Conservation (phyloP, 2,329 filamentous ascomycete genomes). For the Ilyonectria destructans region DNA sequence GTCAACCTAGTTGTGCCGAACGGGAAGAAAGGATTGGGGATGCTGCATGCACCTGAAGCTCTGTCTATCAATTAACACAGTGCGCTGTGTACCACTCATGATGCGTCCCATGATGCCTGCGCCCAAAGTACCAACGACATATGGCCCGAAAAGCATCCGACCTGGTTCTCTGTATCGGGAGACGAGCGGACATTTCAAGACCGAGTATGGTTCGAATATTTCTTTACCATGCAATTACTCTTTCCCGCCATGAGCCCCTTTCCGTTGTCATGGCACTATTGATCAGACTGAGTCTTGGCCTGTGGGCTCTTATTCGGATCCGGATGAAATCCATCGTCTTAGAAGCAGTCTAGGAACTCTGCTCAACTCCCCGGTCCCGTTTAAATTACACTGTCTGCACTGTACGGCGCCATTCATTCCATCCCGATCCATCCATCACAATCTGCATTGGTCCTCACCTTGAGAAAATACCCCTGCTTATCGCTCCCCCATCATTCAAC, state of each 20-base stretch:
- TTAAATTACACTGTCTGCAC: conserved; percentile 5
- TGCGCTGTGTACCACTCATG: conserved; percentile 1
- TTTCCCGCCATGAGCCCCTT: conserved; percentile 16
- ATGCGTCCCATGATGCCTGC: background rate
- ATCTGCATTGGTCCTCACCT: conserved; percentile 15
- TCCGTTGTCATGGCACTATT: conserved; percentile 20
- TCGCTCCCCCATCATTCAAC: conserved; percentile 33
- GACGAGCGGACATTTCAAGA: background rate
- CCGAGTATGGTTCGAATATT: background rate
- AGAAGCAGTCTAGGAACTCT: conserved; percentile 10
- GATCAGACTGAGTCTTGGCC: conserved; percentile 3
- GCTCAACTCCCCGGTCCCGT: background rate
- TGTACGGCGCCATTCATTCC: background rate
- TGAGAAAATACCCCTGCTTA: conserved; percentile 18
- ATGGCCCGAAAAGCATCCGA: conserved; percentile 5
- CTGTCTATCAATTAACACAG: background rate
- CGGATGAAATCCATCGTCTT: conserved; percentile 1
- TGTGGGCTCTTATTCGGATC: conserved; percentile 13
- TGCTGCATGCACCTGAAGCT: background rate
- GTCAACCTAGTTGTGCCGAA: background rate
- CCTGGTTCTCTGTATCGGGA: background rate
- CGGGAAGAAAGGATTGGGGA: background rate
- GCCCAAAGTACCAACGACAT: background rate
- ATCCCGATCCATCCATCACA: conserved; percentile 20
- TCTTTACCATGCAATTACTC: background rate